Base-by-base conservation (phyloP, 805 yeast genomes). In the Sugiyamaella boreocaroliniensis region DNA sequence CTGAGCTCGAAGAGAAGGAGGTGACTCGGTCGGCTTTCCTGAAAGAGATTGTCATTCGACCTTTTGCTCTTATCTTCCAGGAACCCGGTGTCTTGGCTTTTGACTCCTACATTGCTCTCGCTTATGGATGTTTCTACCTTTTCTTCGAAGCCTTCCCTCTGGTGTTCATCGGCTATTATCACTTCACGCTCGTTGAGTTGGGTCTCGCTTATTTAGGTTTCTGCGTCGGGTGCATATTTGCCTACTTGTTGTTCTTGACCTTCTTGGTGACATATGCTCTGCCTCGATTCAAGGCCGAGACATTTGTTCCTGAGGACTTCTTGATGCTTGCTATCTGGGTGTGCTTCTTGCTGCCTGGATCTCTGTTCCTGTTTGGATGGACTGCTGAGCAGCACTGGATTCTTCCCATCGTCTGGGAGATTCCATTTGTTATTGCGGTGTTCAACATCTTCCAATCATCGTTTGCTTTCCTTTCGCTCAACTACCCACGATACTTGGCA, bases 141-240 rank as follows among this genome's bases (percentile, higher is more conserved):
- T 81, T 78, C 71, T 79, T 81, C 58, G 86, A 82, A 64, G 81
- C 80, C 3, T 79, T 78, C 66, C 86, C 87, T 7, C 68, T 81
- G 40, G 80, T 78, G 1, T 82, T 76, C 55, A 52, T 56, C 8
- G 76, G 71, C 1, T 60, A 71, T 16, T 71, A 79, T 57, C 62
- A 70, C 29, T 82, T 82, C 65, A 72, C 78, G 3, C 59, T 72
- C 18, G 70, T 79, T 29, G 79, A 76, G 50, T 56, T 65, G 32
- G 82, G 84, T 20, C 66, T 72, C 2, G 65, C 82, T 0, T 82
- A 72, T 64, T 45, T 78, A 42, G 71, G 79, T 14, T 65, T 76
- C 40, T 61, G 73, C 48, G 70, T 77, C 34, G 86, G 86, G 34
- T 68, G 73, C 37, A 18, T 64, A 3, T 29, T 74, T 14, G 79